Conservation (phyloP, 331 rosid species). For the Arachis monticola region DNA sequence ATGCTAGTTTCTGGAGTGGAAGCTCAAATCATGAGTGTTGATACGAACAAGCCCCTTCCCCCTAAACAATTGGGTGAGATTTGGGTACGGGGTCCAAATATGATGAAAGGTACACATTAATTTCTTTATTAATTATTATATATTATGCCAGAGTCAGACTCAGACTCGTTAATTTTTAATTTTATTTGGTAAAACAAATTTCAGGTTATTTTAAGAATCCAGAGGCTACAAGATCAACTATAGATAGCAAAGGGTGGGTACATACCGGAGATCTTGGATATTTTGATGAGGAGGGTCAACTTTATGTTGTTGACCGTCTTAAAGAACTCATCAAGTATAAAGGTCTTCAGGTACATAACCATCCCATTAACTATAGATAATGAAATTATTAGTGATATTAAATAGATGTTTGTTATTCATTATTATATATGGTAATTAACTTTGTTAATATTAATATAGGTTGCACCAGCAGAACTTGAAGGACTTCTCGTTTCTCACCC, state of each 20-base stretch:
- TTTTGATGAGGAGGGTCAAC: constrained; percentile 71
- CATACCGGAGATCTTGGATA: constrained; percentile 91
- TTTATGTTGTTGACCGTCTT: constrained; percentile 79
- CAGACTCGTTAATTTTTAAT: too few species aligned
- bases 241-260: constrained; percentile 76
- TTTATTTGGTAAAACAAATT: constrained; percentile 2
- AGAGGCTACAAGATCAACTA: constrained; percentile 66
- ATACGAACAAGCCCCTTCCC: constrained; percentile 71
- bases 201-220: constrained; percentile 80
- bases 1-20: constrained; percentile 70
- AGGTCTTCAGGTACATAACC: constrained; percentile 75
- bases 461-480: constrained; percentile 95
- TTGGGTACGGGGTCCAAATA: constrained; percentile 82
- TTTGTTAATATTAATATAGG: constrained; percentile 41
- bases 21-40: constrained; percentile 68
- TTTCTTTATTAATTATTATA: too few species aligned
- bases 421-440: background rate
- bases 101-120: constrained; percentile 65
- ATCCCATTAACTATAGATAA: background rate
- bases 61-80: constrained; percentile 81
- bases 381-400: background rate
- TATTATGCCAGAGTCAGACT: too few species aligned
- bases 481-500: constrained; percentile 87
- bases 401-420: constrained; percentile 3
- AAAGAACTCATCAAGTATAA: constrained; percentile 90